phyloP scores from a whole-genome alignment of 805 yeast species.

The Ogataea chonburiensis region DNA sequence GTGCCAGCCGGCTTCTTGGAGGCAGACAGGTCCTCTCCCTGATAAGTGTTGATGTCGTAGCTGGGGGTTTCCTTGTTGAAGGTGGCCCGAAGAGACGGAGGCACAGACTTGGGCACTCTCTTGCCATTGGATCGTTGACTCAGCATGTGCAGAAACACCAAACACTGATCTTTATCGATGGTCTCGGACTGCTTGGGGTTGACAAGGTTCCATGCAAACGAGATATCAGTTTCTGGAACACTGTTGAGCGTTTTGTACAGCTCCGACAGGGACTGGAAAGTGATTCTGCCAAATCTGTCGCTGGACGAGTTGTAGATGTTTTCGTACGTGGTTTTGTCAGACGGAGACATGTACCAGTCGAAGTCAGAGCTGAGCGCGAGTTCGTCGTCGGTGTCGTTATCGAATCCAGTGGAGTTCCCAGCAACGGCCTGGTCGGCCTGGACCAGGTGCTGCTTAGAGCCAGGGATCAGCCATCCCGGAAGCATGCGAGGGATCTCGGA shows the following conservation, averaged over 20 bases:
- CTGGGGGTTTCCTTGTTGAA: slow-evolving; percentile 83
- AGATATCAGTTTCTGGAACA: slow-evolving; percentile 80
- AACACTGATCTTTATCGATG: slow-evolving; percentile 89
- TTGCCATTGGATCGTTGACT: slow-evolving; percentile 81
- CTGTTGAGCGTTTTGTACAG: slow-evolving; percentile 66
- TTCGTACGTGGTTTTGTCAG: slow-evolving; percentile 76
- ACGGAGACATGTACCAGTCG: slow-evolving; percentile 96
- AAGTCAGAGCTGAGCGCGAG: slow-evolving; percentile 63
- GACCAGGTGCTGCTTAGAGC: slow-evolving; percentile 79
- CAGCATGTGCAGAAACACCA: slow-evolving; percentile 85
- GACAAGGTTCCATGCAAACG: slow-evolving; percentile 92
- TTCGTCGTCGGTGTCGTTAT: slow-evolving; percentile 62
- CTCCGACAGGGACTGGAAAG: slow-evolving; percentile 66
- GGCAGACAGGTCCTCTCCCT: slow-evolving; percentile 17
- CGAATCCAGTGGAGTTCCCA: slow-evolving; percentile 28
- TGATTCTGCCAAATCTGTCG: slow-evolving; percentile 77
- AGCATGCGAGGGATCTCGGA: slow-evolving; percentile 63
- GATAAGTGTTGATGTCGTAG: slow-evolving; percentile 45
- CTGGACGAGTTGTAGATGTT: slow-evolving; percentile 69
- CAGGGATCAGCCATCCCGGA: slow-evolving; percentile 93
- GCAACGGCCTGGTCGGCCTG: slow-evolving; percentile 75
- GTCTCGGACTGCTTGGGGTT: slow-evolving; percentile 86
- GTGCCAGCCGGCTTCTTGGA: slow-evolving; percentile 13
- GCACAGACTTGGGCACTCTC: slow-evolving; percentile 91
- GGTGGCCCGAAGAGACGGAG: slow-evolving; percentile 86